Evolutionary conservation across 805 yeast genomes (phyloP).

Genomic region (Torulaspora quercuum): DNA sequence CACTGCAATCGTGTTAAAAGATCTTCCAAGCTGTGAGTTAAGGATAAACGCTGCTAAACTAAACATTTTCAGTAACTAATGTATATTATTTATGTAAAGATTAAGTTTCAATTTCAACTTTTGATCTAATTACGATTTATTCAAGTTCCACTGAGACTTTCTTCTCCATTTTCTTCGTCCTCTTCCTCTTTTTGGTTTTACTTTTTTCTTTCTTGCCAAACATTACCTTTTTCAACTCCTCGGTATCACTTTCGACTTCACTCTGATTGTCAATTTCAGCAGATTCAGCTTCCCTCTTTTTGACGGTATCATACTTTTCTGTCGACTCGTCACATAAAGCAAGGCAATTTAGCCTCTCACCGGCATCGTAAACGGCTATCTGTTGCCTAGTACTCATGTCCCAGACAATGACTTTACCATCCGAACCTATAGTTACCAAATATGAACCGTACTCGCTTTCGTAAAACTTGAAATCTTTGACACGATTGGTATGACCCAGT

Average conservation of each 20-base stretch:
- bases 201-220: constrained; percentile 43
- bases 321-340: constrained; percentile 70
- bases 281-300: constrained; percentile 51
- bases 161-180: constrained; percentile 40
- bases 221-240: constrained; percentile 57
- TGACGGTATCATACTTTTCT: constrained; percentile 70
- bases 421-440: constrained; percentile 82
- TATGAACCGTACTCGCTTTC: constrained; percentile 43
- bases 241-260: constrained; percentile 74
- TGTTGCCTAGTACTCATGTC: constrained; percentile 66
- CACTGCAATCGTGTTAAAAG: constrained; percentile 72
- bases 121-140: constrained; percentile 25
- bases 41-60: constrained; percentile 9
- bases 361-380: constrained; percentile 84
- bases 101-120: neutral
- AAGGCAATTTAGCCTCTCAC: constrained; percentile 88
- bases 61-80: no score
- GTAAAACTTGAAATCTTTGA: constrained; percentile 68
- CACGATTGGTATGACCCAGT: constrained; percentile 80
- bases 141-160: constrained; percentile 57
- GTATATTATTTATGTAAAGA: constrained; percentile 12
- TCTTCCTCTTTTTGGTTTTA: constrained; percentile 42
- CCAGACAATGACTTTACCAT: constrained; percentile 93
- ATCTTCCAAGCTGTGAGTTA: constrained; percentile 41
- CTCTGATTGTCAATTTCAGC: constrained; percentile 60